phyloP scores from a whole-genome alignment of 2,329 filamentous ascomycete genomes.

The Penicillium sp. region DNA sequence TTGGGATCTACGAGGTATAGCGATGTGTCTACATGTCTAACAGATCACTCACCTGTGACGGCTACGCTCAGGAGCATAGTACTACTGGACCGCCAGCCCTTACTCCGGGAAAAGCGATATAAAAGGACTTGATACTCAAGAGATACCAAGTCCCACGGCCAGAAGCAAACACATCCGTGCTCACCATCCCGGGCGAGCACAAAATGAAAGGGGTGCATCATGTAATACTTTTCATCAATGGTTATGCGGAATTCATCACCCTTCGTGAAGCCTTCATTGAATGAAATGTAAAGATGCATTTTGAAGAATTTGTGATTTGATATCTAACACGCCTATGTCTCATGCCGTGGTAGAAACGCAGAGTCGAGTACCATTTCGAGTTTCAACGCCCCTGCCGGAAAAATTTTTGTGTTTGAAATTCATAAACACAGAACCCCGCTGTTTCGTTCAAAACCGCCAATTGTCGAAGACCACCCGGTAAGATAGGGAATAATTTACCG shows the following conservation, averaged over 20 bases:
- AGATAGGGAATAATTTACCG: slow-evolving; percentile 68
- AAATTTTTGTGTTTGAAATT: slow-evolving; percentile 28
- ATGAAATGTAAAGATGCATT: slow-evolving; percentile 51
- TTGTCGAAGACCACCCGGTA: slow-evolving; percentile 22
- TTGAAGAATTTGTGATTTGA: slow-evolving; percentile 38
- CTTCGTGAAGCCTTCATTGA: slow-evolving; percentile 63
- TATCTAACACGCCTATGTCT: slow-evolving; percentile 47
- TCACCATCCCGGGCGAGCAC: slow-evolving; percentile 10
- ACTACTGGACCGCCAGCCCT: not conserved
- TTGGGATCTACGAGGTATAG: no score
- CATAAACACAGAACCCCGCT: slow-evolving; percentile 35
- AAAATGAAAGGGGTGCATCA: slow-evolving; percentile 24
- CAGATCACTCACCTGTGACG: not conserved
- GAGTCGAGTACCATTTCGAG: slow-evolving; percentile 24
- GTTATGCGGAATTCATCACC: slow-evolving; percentile 62
- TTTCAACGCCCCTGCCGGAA: slow-evolving; percentile 24
- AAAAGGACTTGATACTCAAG: slow-evolving; percentile 1
- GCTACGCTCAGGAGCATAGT: not conserved
- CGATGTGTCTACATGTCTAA: not conserved
- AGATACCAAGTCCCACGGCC: slow-evolving; percentile 15
- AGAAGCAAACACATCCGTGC: slow-evolving; percentile 10
- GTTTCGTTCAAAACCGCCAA: slow-evolving; percentile 24
- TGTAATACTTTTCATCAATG: slow-evolving; percentile 54
- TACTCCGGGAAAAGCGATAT: not conserved
- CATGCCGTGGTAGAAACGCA: slow-evolving; percentile 44